Percentiles rank a stretch among this genome's conserved stretches.
phyloP scores from a whole-genome alignment of 2,329 filamentous ascomycete species.

The Fusarium kyushuense region DNA sequence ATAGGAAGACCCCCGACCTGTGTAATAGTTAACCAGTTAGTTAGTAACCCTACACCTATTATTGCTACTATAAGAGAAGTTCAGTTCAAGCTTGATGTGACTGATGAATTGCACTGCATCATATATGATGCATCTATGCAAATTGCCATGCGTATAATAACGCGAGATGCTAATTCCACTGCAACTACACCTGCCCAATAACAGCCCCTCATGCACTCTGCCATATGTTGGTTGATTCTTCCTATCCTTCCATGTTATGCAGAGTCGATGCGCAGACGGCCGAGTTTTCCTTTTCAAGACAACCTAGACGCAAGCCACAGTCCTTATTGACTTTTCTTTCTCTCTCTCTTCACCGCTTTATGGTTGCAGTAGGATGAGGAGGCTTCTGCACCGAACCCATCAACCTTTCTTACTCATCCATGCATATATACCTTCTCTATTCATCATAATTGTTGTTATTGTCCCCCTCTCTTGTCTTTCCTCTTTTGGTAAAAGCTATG shows the following conservation, averaged over 20 bases:
- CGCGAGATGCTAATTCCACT: not conserved
- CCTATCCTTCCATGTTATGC: not conserved
- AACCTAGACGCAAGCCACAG: conserved; percentile 30
- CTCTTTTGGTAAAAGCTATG: not conserved
- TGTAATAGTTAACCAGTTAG: not conserved
- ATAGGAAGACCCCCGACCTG: not conserved
- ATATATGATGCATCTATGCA: not conserved
- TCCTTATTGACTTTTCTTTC: not conserved
- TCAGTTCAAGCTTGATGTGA: conserved; percentile 13
- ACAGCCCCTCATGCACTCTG: not conserved
- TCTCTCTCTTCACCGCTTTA: conserved; percentile 3
- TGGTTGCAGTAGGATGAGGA: not conserved
- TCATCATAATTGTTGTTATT: not conserved
- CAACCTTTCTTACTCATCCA: not conserved
- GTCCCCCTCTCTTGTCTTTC: not conserved
- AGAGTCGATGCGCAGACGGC: conserved; percentile 21
- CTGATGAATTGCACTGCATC: not conserved
- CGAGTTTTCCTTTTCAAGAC: conserved; percentile 33
- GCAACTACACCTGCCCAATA: conserved; percentile 1
- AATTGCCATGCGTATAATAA: not conserved
- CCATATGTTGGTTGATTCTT: not conserved
- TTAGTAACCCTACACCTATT: conserved; percentile 1
- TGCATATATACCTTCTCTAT: not conserved
- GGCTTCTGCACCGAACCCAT: conserved; percentile 4
- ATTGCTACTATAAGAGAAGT: conserved; percentile 10